Percentiles rank a stretch among this genome's conserved stretches.
phyloP scores from a whole-genome alignment of 805 yeast genomes.

The Teunomyces panamensis region DNA sequence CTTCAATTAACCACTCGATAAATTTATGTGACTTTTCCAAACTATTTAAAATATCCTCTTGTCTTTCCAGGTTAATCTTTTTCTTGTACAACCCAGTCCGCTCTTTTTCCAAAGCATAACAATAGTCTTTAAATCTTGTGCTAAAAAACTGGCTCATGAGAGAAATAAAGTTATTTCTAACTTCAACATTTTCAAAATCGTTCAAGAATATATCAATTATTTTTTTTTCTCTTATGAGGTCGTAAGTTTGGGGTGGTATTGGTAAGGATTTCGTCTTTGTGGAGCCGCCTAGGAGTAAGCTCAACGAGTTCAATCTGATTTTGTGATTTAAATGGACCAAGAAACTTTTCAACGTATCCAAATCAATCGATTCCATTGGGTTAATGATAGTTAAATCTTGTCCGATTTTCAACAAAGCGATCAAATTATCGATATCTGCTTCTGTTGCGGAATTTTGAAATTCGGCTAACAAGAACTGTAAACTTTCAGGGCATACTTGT shows the following conservation, averaged over 20 bases:
- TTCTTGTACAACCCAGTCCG: conserved; percentile 34
- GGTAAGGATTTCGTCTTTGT: conserved; percentile 46
- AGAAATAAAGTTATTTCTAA: conserved; percentile 64
- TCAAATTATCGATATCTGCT: conserved; percentile 36
- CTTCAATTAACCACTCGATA: conserved; percentile 50
- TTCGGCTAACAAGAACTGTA: conserved; percentile 33
- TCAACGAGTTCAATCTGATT: conserved; percentile 53
- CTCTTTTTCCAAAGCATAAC: conserved; percentile 57
- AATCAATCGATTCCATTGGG: conserved; percentile 5
- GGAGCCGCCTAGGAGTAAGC: conserved; percentile 60
- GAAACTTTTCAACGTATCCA: conserved; percentile 25
- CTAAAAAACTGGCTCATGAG: conserved; percentile 56
- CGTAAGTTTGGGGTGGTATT: conserved; percentile 45
- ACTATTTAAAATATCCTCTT: conserved; percentile 5
- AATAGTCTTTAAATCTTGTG: conserved; percentile 64
- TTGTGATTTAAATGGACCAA: conserved; percentile 45
- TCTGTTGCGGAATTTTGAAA: conserved; percentile 21
- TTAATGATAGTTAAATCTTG: conserved; percentile 45
- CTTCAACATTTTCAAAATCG: conserved; percentile 62
- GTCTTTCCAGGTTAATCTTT: conserved; percentile 10
- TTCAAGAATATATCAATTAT: conserved; percentile 49
- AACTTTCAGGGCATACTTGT: conserved; percentile 46
- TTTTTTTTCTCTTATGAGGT: conserved; percentile 36
- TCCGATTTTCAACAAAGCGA: conserved; percentile 61
- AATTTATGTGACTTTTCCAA: conserved; percentile 18